Evolutionary conservation across 2,329 filamentous ascomycete genomes (phyloP).

Genomic region (Capronia americana): DNA sequence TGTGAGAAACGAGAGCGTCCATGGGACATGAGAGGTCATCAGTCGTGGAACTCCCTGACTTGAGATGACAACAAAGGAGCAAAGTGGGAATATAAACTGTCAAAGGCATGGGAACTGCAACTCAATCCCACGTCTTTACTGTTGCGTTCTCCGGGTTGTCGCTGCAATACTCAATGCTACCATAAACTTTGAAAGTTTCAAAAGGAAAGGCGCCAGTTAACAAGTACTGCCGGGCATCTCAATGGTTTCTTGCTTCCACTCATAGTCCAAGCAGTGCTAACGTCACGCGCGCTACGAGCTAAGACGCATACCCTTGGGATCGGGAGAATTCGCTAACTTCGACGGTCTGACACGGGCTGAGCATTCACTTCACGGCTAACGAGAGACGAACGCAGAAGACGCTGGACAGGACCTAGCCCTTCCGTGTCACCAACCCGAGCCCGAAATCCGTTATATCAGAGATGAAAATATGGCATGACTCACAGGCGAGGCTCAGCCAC

Average conservation of each 20-base stretch:
- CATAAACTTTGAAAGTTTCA: too few species aligned
- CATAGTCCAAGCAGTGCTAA: too few species aligned
- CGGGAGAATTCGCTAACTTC: neutral
- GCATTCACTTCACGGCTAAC: neutral
- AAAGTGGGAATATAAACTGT: neutral
- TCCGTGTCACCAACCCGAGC: neutral
- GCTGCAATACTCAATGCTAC: too few species aligned
- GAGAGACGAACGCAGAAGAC: neutral
- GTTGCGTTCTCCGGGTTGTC: neutral
- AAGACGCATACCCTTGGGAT: too few species aligned
- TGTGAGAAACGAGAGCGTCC: neutral
- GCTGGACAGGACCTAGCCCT: neutral
- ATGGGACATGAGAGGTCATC: neutral
- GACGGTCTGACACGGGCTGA: neutral
- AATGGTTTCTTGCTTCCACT: too few species aligned
- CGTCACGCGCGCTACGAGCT: too few species aligned
- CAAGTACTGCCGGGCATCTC: too few species aligned
- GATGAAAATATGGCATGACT: neutral
- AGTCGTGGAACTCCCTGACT: neutral
- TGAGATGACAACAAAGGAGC: neutral
- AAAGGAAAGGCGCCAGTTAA: too few species aligned
- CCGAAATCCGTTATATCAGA: neutral
- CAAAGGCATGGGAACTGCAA: neutral
- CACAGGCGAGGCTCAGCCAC: neutral
- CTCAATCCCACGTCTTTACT: neutral